Conservation (phyloP, 257 asterid species). For the Nicotiana paniculata region DNA sequence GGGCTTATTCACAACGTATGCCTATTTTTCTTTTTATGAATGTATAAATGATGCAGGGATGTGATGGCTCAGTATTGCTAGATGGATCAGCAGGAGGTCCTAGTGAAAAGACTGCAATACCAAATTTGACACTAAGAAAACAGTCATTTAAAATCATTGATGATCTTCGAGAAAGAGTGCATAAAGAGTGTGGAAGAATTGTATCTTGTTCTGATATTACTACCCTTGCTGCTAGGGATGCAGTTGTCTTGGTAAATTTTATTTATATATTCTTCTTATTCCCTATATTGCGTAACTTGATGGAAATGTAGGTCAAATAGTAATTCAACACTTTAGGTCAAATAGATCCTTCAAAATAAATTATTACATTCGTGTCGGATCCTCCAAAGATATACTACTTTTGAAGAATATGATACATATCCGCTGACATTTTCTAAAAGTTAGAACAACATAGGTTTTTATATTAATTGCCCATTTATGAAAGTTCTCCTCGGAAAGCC, state of each 20-base stretch:
- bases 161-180: constrained; percentile 33
- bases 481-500: too few species aligned
- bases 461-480: too few species aligned
- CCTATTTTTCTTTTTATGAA: not conserved
- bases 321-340: not conserved
- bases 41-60: constrained; percentile 19
- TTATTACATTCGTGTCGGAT: too few species aligned
- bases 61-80: constrained; percentile 36
- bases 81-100: constrained; percentile 44
- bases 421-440: rapidly evolving
- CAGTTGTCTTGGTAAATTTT: constrained; percentile 36
- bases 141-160: constrained; percentile 32
- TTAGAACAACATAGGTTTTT: too few species aligned
- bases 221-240: constrained; percentile 43
- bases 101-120: constrained; percentile 33
- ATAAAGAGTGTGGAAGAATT: constrained; percentile 31
- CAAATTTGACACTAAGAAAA: constrained; percentile 39
- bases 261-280: not conserved
- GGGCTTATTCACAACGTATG: not conserved
- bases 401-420: too few species aligned
- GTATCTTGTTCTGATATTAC: constrained; percentile 45
- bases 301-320: not conserved
- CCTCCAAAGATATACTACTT: rapidly evolving
- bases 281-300: not conserved
- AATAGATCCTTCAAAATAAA: too few species aligned